These are phyloP conservation scores for Vanrija pseudolonga DNA, from an alignment of 1,284 basidiomycete genomes.

Conservation along the genomic window DNA sequence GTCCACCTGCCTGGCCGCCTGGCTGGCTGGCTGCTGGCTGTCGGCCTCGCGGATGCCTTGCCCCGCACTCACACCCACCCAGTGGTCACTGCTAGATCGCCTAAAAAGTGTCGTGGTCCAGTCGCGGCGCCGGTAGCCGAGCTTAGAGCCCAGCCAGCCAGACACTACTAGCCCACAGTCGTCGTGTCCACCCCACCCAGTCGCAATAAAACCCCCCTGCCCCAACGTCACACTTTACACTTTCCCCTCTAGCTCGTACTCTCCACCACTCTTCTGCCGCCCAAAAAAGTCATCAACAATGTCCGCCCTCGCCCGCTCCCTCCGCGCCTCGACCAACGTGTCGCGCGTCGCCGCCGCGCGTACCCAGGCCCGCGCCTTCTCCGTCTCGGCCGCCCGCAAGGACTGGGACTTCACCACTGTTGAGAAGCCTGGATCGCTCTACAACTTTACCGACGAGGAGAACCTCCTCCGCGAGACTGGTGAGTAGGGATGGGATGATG, in stretches of 20 bases:
- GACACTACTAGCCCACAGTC: no score
- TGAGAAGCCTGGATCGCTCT: conserved; percentile 52
- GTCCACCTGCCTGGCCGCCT: no score
- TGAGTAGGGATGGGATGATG: conserved; percentile 42
- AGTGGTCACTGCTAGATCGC: no score
- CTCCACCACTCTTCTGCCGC: not conserved
- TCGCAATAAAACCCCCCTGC: no score
- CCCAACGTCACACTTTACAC: not conserved
- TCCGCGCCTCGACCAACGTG: conserved; percentile 10
- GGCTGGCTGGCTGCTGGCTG: no score
- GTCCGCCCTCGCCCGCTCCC: conserved; percentile 9
- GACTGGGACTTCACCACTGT: conserved; percentile 41
- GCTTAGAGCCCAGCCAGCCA: not conserved
- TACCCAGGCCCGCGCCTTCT: conserved; percentile 13
- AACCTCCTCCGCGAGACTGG: conserved; percentile 83
- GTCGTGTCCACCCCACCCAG: no score
- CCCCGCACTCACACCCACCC: no score
- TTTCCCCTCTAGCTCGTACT: not conserved
- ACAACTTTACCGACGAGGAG: conserved; percentile 85
- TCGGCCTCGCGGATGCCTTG: no score
- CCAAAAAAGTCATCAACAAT: conserved; percentile 8
- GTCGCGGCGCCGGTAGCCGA: not conserved
- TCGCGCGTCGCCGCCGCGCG: conserved; percentile 16
- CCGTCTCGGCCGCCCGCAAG: conserved; percentile 27
- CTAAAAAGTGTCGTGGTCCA: no score